Conservation (phyloP, 2,329 filamentous ascomycete species). For the Sordariomycetes sp. region DNA sequence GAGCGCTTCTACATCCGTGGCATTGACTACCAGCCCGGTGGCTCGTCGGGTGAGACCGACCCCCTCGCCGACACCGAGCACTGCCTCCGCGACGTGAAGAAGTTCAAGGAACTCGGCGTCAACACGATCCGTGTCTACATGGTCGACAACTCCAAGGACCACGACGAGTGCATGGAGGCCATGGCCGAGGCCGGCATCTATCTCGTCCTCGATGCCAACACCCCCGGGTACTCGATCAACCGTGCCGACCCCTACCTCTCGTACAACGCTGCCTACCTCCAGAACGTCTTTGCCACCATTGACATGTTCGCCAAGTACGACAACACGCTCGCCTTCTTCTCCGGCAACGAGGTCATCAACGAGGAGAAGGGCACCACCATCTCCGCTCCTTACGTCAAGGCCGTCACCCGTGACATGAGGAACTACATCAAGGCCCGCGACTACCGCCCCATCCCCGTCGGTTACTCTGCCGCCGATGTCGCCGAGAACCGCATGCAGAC, state of each 20-base stretch:
- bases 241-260: conserved; percentile 52
- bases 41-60: conserved; percentile 44
- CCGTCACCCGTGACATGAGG: conserved; percentile 64
- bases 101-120: conserved; percentile 76
- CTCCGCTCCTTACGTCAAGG: conserved; percentile 64
- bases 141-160: conserved; percentile 71
- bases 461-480: conserved; percentile 70
- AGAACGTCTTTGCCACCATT: conserved; percentile 74
- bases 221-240: conserved; percentile 78
- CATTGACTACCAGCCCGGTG: conserved; percentile 51
- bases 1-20: conserved; percentile 46
- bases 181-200: conserved; percentile 82
- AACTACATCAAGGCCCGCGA: conserved; percentile 50
- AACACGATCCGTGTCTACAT: conserved; percentile 91
- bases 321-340: conserved; percentile 83
- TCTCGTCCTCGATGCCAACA: conserved; percentile 85
- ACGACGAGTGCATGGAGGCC: conserved; percentile 74
- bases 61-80: conserved; percentile 57
- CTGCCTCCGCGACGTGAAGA: conserved; percentile 67
- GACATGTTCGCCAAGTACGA: conserved; percentile 70
- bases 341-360: conserved; percentile 71
- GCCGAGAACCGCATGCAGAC: conserved; percentile 75
- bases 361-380: conserved; percentile 47
- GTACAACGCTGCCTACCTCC: conserved; percentile 80
- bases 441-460: conserved; percentile 57